Evolutionary conservation across 768 basidiomycete genomes (phyloP), one percentile per base, ranked within the genome.

Genomic region (Hygrocybe punicea): DNA sequence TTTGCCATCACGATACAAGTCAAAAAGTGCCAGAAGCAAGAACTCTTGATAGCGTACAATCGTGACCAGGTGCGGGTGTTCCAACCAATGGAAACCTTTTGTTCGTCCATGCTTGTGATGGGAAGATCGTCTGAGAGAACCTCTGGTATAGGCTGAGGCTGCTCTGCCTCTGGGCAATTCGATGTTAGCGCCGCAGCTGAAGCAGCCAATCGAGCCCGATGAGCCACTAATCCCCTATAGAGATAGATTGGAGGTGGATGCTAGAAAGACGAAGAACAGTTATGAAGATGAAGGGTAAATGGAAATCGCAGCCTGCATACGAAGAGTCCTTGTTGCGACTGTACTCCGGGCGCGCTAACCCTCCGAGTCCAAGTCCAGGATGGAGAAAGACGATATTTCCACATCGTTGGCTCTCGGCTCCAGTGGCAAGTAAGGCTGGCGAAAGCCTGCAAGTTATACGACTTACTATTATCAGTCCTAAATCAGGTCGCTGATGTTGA

Each of bases 81-180:
- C 89, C 91, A 93, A 5, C 86, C 81, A 35, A 93, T 73, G 7
- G 84, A 78, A 2, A 92, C 83, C 60, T 85, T 82, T 9, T 69
- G 71, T 17, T 81, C 83, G 58, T 86, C 84, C 48, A 77, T 76
- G 55, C 77, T 84, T 34, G 80, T 73, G 51, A 80, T 77, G 4
- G 84, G 84, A 6, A 83, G 63, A 65, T 81, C 76, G 55, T 78
- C 77, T 13, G 45, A 29, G 29, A 29, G 4, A 4, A 8, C 29
- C 29, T 29, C 8, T 4, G 8, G 29, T 8, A 29, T 29, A 29
- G 29, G 29, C 8, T 29, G 29, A 29, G 29, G 29, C 8, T 29
- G 29, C 29, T 29, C 29, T 29, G 29, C n/a, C n/a, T n/a, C n/a
- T n/a, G n/a, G n/a, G 8, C 29, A 29, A 29, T 4, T 29, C 29